Conservation (phyloP, 2,329 filamentous ascomycete species). For the Diaporthe caulivora region DNA sequence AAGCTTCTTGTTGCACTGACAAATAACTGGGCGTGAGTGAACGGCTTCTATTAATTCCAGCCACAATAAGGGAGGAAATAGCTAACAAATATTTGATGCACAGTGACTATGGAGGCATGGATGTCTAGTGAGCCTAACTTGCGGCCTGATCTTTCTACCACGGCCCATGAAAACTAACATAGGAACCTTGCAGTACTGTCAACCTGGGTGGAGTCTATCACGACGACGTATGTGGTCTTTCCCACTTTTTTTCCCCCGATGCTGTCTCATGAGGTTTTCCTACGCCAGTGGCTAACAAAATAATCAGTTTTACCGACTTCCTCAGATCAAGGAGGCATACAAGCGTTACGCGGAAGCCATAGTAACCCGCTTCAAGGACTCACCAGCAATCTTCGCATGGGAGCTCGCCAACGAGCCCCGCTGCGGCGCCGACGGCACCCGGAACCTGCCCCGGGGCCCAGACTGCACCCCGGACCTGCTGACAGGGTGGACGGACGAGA, state of each 20-base stretch:
- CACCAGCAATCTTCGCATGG: constrained; percentile 74
- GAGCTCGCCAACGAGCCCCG: constrained; percentile 74
- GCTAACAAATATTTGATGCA: not conserved
- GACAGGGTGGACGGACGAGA: constrained; percentile 64
- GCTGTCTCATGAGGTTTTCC: not conserved
- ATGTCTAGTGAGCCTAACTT: constrained; percentile 4
- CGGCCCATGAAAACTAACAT: not conserved
- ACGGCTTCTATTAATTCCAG: not conserved
- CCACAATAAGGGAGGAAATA: too few relatives aligned
- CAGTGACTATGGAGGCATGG: constrained; percentile 26
- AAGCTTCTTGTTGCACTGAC: constrained; percentile 67
- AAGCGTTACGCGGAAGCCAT: constrained; percentile 71
- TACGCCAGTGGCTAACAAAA: not conserved
- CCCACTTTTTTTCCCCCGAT: not conserved
- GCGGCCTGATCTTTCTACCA: fast-evolving
- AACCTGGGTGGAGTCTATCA: constrained; percentile 55
- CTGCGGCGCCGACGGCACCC: constrained; percentile 59
- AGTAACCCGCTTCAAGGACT: constrained; percentile 69
- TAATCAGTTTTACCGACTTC: constrained; percentile 60
- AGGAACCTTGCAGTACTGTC: not conserved
- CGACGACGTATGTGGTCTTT: constrained; percentile 56
- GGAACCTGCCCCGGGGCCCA: constrained; percentile 58
- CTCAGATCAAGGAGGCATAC: constrained; percentile 63
- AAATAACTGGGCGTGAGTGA: constrained; percentile 64
- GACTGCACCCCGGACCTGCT: constrained; percentile 57